Base-by-base conservation (phyloP, 768 basidiomycete genomes). In the Collybia sordida region DNA sequence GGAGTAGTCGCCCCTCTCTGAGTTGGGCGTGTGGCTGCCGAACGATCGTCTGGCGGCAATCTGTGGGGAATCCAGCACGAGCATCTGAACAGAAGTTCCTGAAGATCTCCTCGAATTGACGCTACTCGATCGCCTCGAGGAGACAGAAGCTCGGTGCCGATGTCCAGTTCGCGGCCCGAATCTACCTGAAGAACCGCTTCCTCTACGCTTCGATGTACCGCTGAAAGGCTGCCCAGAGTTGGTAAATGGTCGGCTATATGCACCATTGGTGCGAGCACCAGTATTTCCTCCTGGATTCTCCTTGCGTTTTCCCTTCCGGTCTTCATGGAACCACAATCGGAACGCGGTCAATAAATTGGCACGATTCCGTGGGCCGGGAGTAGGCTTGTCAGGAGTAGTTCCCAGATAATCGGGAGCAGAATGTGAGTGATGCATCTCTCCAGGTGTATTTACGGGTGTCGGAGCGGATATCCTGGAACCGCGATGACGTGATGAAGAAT, bases 301-400 rank as follows among this genome's bases (percentile, higher is more conserved):
- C 66, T 89, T 90, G 45, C 89, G 79, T 71, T 95, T 96, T 3
- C 92, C 86, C 63, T 91, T 93, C 56, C 80, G 78, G 55, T 94
- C 94, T 53, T 97, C 93, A 52, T 93, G 83, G 69, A 98, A 96
- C 91, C 95, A 93, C 53, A 86, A 77, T 39, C 91, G 81, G 70
- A 98, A 93, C 5, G 92, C 82, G 2, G 87, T 85, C 42, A 98
- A 71, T 23, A 98, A 64, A 62, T 88, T 93, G 6, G 90, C 89
- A 28, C 88, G 78, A 63, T 88, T 86, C 19, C 86, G 77, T 24
- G 78, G 70, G 18, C 72, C 73, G 1, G 59, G 58, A n/a, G 51
- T 46, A 18, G 52, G 37, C 23, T 51, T 55, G 8, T 58, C 54
- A 46, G 58, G 58, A 14, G 53, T 51, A 24, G 55, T 53, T 17